A percentile compares a stretch with the other conserved stretches of the same genome.
Evolutionary conservation across 129 eudicot species (phyloP).

Genomic region (Oenanthe sinensis): DNA sequence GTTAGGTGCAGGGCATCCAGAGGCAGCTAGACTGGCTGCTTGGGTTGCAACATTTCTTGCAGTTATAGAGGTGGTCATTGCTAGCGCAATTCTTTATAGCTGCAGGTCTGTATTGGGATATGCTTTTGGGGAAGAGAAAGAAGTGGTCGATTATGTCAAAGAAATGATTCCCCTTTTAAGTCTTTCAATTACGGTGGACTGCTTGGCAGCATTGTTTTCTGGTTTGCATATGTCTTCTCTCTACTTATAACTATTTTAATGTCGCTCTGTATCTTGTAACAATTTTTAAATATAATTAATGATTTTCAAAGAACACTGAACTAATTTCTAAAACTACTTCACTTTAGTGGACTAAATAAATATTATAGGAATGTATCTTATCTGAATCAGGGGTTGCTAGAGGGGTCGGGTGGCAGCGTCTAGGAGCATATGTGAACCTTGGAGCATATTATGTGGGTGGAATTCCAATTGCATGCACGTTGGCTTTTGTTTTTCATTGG

Average conservation of each 20-base stretch:
- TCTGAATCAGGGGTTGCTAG: slow-evolving; percentile 46
- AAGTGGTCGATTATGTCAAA: slow-evolving; percentile 37
- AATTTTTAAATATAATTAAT: too few relatives aligned
- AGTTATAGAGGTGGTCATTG: slow-evolving; percentile 30
- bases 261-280: too few relatives aligned
- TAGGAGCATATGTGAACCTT: slow-evolving; percentile 65
- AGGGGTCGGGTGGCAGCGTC: slow-evolving; percentile 80
- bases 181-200: slow-evolving; percentile 41
- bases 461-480: slow-evolving; percentile 39
- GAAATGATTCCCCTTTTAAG: slow-evolving; percentile 51
- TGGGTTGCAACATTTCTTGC: slow-evolving; percentile 28
- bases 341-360: too few relatives aligned
- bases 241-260: too few relatives aligned
- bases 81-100: slow-evolving; percentile 20
- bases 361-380: background rate
- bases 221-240: slow-evolving; percentile 23
- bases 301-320: too few relatives aligned
- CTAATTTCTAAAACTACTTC: too few relatives aligned
- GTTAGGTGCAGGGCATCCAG: slow-evolving; percentile 63
- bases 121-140: slow-evolving; percentile 38
- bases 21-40: slow-evolving; percentile 35
- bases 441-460: slow-evolving; percentile 59
- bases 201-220: slow-evolving; percentile 53
- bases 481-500: slow-evolving; percentile 47
- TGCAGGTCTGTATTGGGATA: slow-evolving; percentile 41